Conservation (phyloP, 1,139 yeast genomes). For the Candida buenavistaensis region DNA sequence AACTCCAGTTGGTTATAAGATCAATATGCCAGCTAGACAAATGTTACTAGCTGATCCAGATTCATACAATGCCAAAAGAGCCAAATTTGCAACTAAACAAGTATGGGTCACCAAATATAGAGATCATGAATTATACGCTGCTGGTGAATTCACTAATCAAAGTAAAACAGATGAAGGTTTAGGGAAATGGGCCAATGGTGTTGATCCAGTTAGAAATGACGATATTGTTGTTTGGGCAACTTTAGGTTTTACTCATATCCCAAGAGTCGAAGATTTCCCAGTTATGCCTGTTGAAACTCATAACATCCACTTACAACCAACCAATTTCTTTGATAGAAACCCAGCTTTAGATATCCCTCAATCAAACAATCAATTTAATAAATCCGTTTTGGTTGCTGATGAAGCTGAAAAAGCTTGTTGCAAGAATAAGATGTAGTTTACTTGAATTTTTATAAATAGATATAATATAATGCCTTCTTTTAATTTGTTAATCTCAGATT, state of each 20-base stretch:
- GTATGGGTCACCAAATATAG: slow-evolving; percentile 74
- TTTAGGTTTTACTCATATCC: slow-evolving; percentile 82
- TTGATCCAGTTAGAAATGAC: slow-evolving; percentile 73
- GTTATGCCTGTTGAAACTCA: slow-evolving; percentile 87
- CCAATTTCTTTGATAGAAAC: slow-evolving; percentile 76
- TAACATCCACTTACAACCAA: slow-evolving; percentile 68
- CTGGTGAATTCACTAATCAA: slow-evolving; percentile 81
- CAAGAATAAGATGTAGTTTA: slow-evolving; percentile 33
- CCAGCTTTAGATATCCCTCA: slow-evolving; percentile 85
- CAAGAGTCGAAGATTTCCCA: slow-evolving; percentile 85
- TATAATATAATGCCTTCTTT: no score
- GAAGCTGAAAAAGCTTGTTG: slow-evolving; percentile 39
- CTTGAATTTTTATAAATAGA: not conserved
- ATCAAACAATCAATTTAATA: slow-evolving; percentile 69
- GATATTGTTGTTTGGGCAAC: slow-evolving; percentile 89
- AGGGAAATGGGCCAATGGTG: slow-evolving; percentile 65
- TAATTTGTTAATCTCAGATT: no score
- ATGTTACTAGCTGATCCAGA: slow-evolving; percentile 67
- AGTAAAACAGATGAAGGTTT: slow-evolving; percentile 64
- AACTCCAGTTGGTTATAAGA: slow-evolving; percentile 81
- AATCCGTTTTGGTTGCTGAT: slow-evolving; percentile 48
- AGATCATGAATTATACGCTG: slow-evolving; percentile 69
- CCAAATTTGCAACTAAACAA: slow-evolving; percentile 71
- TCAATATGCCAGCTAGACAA: slow-evolving; percentile 75
- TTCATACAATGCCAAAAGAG: slow-evolving; percentile 65